Evolutionary conservation across 139 green algal species (phyloP), one percentile per base, ranked within the genome.

Genomic region (Coelastrella sp.): DNA sequence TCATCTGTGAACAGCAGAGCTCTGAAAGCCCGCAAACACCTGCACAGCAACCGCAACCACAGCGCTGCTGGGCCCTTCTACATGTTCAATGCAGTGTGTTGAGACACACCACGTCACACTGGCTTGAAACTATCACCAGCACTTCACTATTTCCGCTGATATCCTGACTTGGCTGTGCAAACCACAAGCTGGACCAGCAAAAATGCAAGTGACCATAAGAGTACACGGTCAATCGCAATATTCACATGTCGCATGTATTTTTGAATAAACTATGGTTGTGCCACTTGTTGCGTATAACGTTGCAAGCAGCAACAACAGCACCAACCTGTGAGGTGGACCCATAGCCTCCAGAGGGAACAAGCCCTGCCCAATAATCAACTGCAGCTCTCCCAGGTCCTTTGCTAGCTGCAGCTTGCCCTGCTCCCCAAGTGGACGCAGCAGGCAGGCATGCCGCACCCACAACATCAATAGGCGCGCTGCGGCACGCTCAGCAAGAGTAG

Each of bases 341-440:
- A 99, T 87, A 25, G 93, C 78, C 68, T 98, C 96, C 63, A 97
- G 90, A 0, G 97, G 95, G 79, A 93, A 95, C 82, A 99, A 91
- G 25, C 95, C 91, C 84, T 95, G 90, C 10, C 94, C 93, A 57
- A 99, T 93, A 0, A 92, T 93, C 76, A 93, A 87, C 94, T 99
- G 97, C 78, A 99, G 86, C 94, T 99, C 97, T 4, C 92, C 96
- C 56, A 98, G 93, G 93, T 99, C 97, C 92, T 97, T 94, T n/a
- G 95, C 95, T 65, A 97, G 80, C 82, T 92, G 88, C 85, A 90
- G 84, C 74, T 94, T 94, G 63, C 85, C 86, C 6, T 56, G 4
- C 65, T 92, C 35, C 9, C 86, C 87, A 27, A 99, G 92, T n/a
- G 95, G 93, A 12, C 97, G 91, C 82, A 99, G 89, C 79, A 99